A percentile compares a stretch with the other conserved stretches of the same genome.
phyloP scores from a whole-genome alignment of 2,329 filamentous ascomycete species.

The Pseudogymnoascus sp. region DNA sequence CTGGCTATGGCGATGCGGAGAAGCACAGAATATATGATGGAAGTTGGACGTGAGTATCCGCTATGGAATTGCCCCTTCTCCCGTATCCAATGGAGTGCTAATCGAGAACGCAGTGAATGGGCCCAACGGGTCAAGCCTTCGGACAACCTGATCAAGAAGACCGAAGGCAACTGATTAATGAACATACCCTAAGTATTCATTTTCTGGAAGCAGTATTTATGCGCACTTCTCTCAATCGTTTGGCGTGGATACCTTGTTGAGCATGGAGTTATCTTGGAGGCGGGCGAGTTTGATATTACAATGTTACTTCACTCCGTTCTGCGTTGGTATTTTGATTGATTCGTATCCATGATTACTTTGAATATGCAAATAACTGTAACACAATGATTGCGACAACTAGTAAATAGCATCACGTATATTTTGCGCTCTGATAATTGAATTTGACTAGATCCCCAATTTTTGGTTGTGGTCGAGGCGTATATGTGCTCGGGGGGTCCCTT shows the following conservation, averaged over 20 bases:
- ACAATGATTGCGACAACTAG: background rate
- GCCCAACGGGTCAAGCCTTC: slow-evolving; percentile 54
- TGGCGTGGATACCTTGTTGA: slow-evolving; percentile 3
- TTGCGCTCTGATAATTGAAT: background rate
- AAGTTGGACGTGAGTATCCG: slow-evolving; percentile 79
- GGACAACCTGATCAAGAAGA: slow-evolving; percentile 55
- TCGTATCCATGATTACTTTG: background rate
- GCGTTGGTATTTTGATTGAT: background rate
- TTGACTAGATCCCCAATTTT: too few relatives aligned
- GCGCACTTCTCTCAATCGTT: slow-evolving; percentile 7
- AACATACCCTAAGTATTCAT: background rate
- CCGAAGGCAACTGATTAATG: slow-evolving; percentile 19
- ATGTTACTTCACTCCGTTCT: background rate
- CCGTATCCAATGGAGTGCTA: slow-evolving; percentile 1
- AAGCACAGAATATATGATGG: slow-evolving; percentile 82
- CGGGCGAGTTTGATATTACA: background rate
- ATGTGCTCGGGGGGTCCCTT: background rate
- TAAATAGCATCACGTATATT: background rate
- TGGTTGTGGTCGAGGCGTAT: background rate
- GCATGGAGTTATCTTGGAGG: slow-evolving; percentile 7
- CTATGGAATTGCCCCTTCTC: background rate
- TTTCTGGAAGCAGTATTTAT: background rate
- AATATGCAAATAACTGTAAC: background rate
- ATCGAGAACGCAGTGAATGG: slow-evolving; percentile 46
- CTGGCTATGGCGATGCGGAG: slow-evolving; percentile 60